phyloP scores from a whole-genome alignment of 441 rosid genomes.

The Jatropha multifida region DNA sequence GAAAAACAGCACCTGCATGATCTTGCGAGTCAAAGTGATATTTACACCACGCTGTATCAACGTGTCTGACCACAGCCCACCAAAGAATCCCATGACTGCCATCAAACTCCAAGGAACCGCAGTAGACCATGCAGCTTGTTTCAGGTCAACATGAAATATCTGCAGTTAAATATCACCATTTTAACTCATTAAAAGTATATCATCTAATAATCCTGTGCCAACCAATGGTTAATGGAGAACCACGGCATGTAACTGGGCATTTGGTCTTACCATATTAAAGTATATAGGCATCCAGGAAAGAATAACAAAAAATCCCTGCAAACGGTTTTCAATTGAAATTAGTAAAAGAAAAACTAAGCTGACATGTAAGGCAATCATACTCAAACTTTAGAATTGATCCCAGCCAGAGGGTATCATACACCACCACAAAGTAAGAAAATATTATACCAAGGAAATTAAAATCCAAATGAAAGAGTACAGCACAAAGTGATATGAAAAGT shows the following conservation, averaged over 20 bases:
- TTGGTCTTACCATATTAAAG: slow-evolving; percentile 73
- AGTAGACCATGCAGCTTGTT: slow-evolving; percentile 97
- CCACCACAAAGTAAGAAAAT: neutral
- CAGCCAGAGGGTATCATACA: neutral
- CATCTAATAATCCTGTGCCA: neutral
- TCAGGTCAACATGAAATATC: slow-evolving; percentile 89
- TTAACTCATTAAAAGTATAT: slow-evolving; percentile 19
- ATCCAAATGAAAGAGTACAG: slow-evolving; percentile 14
- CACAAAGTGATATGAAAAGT: slow-evolving; percentile 24
- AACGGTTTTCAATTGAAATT: neutral
- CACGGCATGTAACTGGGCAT: slow-evolving; percentile 8
- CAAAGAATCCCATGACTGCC: slow-evolving; percentile 86
- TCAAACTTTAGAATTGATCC: too few relatives aligned
- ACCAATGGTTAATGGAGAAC: neutral
- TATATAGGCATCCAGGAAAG: slow-evolving; percentile 99
- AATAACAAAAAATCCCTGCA: slow-evolving; percentile 93
- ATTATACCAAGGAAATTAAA: neutral
- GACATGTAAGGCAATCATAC: neutral
- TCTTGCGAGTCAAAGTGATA: slow-evolving; percentile 80
- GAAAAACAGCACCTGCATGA: slow-evolving; percentile 71
- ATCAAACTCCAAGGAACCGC: slow-evolving; percentile 93
- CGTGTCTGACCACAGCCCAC: slow-evolving; percentile 77
- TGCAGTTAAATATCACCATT: slow-evolving; percentile 29
- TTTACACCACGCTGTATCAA: slow-evolving; percentile 69
- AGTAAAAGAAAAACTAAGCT: neutral